Percentiles rank a stretch among this genome's conserved stretches.
Conservation (phyloP, 768 basidiomycete genomes). For the Heimioporus sp. region DNA sequence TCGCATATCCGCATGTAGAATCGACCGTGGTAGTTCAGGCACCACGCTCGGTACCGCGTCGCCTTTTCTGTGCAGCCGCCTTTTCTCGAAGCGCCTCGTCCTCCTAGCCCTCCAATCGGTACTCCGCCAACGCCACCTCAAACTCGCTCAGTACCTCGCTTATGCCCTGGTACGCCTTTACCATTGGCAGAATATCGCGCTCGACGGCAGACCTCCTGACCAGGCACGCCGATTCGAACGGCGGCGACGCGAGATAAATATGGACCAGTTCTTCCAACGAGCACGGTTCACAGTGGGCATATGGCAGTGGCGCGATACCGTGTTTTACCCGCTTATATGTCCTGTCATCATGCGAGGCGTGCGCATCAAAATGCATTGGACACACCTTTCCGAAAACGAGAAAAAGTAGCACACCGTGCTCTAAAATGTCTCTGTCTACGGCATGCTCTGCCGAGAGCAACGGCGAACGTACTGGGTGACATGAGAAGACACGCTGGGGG, state of each 20-base stretch:
- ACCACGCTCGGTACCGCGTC: conserved; percentile 1
- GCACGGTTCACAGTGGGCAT: too few relatives aligned
- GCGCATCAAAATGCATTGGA: too few relatives aligned
- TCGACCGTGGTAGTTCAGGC: background rate
- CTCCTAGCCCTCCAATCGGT: conserved; percentile 82
- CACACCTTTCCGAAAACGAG: conserved; percentile 88
- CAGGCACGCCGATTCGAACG: conserved; percentile 92
- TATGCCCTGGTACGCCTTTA: conserved; percentile 84
- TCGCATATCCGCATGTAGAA: conserved; percentile 5
- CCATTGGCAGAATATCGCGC: conserved; percentile 92
- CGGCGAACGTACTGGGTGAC: background rate
- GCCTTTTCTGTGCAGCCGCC: conserved; percentile 73
- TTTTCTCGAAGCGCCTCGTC: conserved; percentile 88
- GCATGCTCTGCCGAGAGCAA: conserved; percentile 87
- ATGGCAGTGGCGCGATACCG: conserved; percentile 90
- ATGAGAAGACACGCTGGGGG: background rate
- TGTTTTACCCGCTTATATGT: conserved; percentile 98
- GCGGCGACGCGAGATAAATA: too few relatives aligned
- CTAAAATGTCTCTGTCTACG: conserved; percentile 90
- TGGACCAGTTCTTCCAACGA: too few relatives aligned
- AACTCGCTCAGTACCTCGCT: conserved; percentile 88
- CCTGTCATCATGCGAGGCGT: conserved; percentile 41
- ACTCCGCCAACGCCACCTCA: conserved; percentile 81
- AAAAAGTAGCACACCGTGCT: conserved; percentile 95
- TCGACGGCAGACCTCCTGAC: conserved; percentile 92